These are phyloP conservation scores for Trametes coccinea DNA, from an alignment of 768 basidiomycete species.

Conservation along the genomic window DNA sequence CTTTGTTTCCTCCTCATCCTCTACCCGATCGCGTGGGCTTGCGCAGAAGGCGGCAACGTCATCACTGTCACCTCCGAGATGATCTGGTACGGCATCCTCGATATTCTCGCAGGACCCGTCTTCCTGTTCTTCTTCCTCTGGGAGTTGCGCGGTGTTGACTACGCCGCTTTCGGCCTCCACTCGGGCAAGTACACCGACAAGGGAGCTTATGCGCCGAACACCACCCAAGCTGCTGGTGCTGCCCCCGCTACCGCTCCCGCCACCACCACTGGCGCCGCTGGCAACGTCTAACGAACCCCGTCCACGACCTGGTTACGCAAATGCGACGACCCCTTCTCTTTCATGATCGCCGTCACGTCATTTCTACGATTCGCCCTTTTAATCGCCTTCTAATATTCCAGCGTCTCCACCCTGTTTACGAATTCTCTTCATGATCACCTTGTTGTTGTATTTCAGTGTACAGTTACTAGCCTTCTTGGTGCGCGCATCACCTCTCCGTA, in stretches of 20 bases:
- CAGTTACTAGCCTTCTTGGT: not conserved
- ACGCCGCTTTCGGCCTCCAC: constrained; percentile 28
- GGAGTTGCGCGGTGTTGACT: constrained; percentile 29
- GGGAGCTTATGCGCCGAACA: not conserved
- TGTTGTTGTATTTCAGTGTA: not conserved
- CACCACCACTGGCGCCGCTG: constrained; percentile 11
- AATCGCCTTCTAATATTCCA: not conserved
- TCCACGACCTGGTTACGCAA: constrained; percentile 9
- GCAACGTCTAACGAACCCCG: constrained; percentile 11
- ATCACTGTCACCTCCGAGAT: constrained; percentile 54
- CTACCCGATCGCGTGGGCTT: constrained; percentile 61
- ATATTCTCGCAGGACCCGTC: constrained; percentile 39
- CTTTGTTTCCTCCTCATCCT: constrained; percentile 56
- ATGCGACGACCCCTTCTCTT: constrained; percentile 2
- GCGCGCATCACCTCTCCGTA: not conserved
- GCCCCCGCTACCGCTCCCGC: not conserved
- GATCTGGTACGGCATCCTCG: constrained; percentile 54
- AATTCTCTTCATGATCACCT: not conserved
- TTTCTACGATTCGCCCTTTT: not conserved
- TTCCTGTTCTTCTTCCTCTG: constrained; percentile 38
- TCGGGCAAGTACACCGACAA: constrained; percentile 31
- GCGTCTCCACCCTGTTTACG: not conserved
- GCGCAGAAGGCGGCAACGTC: constrained; percentile 51
- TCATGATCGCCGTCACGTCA: constrained; percentile 4
- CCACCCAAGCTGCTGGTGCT: not conserved